A percentile compares a stretch with the other conserved stretches of the same genome.
These are phyloP conservation scores for Colletotrichum karsti DNA, from an alignment of 2,329 filamentous ascomycete species.

Conservation along the genomic window DNA sequence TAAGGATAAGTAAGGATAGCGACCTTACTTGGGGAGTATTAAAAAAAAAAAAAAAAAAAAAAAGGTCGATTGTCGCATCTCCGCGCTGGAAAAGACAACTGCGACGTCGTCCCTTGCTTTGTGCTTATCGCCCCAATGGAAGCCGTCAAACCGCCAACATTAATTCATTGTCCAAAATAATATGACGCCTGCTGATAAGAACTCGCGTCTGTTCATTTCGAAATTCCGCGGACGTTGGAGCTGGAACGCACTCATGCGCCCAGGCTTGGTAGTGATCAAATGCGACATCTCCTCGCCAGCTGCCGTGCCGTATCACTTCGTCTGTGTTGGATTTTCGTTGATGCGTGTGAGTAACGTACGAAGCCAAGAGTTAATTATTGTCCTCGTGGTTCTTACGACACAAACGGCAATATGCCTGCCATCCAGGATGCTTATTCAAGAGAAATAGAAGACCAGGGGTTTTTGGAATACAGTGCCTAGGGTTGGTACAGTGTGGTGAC, in stretches of 20 bases:
- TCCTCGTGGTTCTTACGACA: background rate
- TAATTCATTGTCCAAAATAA: constrained; percentile 12
- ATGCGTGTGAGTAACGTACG: background rate
- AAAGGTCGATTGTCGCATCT: constrained; percentile 15
- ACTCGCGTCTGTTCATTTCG: background rate
- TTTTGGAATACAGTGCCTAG: no score
- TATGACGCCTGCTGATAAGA: constrained; percentile 23
- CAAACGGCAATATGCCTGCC: background rate
- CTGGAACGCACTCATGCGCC: background rate
- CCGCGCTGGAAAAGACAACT: constrained; percentile 3
- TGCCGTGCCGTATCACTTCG: background rate
- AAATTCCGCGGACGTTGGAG: constrained; percentile 18
- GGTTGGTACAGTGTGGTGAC: no score
- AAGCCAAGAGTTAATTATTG: no score
- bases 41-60: background rate
- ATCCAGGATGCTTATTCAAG: background rate
- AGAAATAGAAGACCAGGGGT: background rate
- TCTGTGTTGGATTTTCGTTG: background rate
- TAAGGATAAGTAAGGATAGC: no score
- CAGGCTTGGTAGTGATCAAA: constrained; percentile 9
- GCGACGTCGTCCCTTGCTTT: background rate
- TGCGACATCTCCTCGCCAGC: constrained; percentile 41
- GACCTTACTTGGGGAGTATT: no score
- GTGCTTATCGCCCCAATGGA: constrained; percentile 28
- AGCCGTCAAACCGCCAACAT: constrained; percentile 6